Evolutionary conservation across 2,329 filamentous ascomycete genomes (phyloP).

Genomic region (Drechslerella stenobrocha): DNA sequence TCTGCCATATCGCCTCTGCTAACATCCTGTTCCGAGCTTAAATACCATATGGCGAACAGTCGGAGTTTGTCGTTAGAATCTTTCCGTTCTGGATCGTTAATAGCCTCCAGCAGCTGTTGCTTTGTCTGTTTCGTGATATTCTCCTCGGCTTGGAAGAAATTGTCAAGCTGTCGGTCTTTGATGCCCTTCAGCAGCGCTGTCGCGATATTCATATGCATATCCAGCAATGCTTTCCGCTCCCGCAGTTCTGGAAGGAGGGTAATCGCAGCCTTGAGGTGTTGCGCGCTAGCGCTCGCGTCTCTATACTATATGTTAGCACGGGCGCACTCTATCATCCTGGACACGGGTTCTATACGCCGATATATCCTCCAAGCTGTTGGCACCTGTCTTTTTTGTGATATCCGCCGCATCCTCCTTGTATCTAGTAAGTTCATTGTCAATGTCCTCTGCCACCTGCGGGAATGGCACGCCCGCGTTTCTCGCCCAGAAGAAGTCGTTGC

Average conservation of each 20-base stretch:
- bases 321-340: conserved; percentile 11
- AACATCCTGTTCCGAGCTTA: conserved; percentile 89
- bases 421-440: conserved; percentile 86
- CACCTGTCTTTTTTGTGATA: conserved; percentile 92
- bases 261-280: conserved; percentile 94
- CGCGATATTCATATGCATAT: conserved; percentile 99
- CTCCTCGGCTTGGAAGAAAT: conserved; percentile 94
- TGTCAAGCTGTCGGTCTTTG: conserved; percentile 91
- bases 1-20: conserved; percentile 78
- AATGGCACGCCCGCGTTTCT: conserved; percentile 90
- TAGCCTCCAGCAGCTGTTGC: conserved; percentile 80
- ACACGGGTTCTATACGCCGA: conserved; percentile 54
- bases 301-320: conserved; percentile 57
- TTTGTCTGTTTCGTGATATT: conserved; percentile 89
- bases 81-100: conserved; percentile 80
- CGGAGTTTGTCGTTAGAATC: conserved; percentile 85
- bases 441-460: conserved; percentile 93
- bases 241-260: conserved; percentile 87
- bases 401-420: conserved; percentile 96
- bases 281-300: conserved; percentile 83
- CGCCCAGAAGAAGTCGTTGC: conserved; percentile 94
- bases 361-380: conserved; percentile 87
- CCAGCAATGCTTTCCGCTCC: conserved; percentile 87
- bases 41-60: conserved; percentile 86
- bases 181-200: conserved; percentile 79